Conservation (phyloP, 148 eudicot species). For the Oxyria digyna region DNA sequence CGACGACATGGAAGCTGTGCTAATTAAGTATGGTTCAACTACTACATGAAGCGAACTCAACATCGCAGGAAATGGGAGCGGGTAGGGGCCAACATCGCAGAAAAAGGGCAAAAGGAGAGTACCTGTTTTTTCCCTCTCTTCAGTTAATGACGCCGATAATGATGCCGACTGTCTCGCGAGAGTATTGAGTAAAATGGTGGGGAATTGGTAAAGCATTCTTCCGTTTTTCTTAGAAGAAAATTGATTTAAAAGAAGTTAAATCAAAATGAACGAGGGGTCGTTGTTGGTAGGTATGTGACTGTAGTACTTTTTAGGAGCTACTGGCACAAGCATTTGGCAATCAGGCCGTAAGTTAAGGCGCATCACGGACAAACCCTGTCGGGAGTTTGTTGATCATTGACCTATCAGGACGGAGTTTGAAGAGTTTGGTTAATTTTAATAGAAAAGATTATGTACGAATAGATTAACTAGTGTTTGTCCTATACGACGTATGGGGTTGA, state of each 20-base stretch:
- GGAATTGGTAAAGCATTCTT: background rate
- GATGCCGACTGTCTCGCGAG: background rate
- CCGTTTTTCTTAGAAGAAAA: no score
- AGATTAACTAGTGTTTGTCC: no score
- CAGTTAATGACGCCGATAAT: background rate
- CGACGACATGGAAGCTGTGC: background rate
- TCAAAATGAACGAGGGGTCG: background rate
- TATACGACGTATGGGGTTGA: no score
- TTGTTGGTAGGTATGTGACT: background rate
- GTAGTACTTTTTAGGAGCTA: background rate
- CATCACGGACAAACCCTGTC: slow-evolving; percentile 2
- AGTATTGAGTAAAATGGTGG: background rate
- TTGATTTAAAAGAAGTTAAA: no score
- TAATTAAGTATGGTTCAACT: background rate
- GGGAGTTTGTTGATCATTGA: no score
- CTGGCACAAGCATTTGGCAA: background rate
- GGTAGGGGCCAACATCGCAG: slow-evolving; percentile 7
- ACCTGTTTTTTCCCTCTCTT: background rate
- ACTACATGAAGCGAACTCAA: no score
- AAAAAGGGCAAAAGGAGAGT: background rate
- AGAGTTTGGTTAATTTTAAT: no score
- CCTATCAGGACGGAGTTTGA: no score
- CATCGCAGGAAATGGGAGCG: background rate
- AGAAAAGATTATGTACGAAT: no score
- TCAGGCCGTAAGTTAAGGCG: slow-evolving; percentile 1